Base-by-base conservation (phyloP, 2,329 filamentous ascomycete species). In the Trichophyton verrucosum region DNA sequence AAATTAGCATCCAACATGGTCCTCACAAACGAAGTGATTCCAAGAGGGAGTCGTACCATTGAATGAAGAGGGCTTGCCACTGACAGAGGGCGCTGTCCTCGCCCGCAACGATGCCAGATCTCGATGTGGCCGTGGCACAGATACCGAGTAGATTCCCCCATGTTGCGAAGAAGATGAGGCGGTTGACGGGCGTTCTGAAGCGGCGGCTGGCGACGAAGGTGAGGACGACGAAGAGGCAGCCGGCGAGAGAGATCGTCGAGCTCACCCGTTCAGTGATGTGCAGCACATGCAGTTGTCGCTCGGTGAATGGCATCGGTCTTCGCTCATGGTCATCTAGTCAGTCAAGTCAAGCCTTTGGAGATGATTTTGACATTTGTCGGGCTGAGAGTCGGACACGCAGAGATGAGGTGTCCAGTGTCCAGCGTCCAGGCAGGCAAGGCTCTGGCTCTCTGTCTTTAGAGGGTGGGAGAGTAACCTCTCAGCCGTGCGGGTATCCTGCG, bases 81-180 rank as follows among this genome's bases (percentile, higher is more conserved):
- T 89, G 85, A 69, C 89, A 94, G 4, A 91, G 73, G 1, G 81
- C 78, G 13, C 79, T 78, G 0, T 78, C 80, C 15, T 74, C 64
- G 0, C 78, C 73, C 7, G 75, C 68, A 1, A 68, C 65, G 5
- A 89, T 74, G 44, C 83, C 87, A 0, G 80, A 78, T 40, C 81
- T 80, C 0, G 86, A 85, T 68, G 92, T 88, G 38, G 92, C 73
- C 0, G 89, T 91, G 0, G 85, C 88, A 17, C 89, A 80, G 70
- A 90, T 92, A 63, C 83, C 83, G 73, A 91, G 78, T 66, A 92
- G 79, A 68, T 95, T 95, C 7, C 89, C 89, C 68, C 89, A 87
- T 0, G 87, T 87, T 5, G 89, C 89, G 71, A 87, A 94, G 72
- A 95, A 92, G 8, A 92, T 85, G 0, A 95, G 79, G 17, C 89